Conservation (phyloP, 2,329 filamentous ascomycete species). For the Ophiognomonia clavigignenti-juglandacearum region DNA sequence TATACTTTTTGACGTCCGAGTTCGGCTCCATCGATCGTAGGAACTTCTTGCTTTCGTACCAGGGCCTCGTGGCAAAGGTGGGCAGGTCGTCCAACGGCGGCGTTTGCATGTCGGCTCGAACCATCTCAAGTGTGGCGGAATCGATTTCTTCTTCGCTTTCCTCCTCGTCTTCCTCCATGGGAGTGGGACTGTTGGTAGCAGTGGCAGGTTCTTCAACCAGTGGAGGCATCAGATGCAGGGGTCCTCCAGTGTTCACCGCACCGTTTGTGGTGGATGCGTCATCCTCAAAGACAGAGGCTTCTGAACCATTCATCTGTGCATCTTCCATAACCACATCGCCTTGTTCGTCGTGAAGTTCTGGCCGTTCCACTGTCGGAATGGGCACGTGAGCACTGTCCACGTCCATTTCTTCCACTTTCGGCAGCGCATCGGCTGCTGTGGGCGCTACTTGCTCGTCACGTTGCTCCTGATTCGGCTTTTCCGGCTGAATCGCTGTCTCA, state of each 20-base stretch:
- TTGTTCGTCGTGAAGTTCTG: constrained; percentile 17
- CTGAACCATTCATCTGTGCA: constrained; percentile 15
- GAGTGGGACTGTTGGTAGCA: constrained; percentile 41
- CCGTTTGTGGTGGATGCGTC: constrained; percentile 14
- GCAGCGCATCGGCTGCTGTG: constrained; percentile 21
- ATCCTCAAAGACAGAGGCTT: constrained; percentile 2
- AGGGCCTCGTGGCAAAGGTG: constrained; percentile 38
- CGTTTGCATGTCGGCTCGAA: constrained; percentile 48
- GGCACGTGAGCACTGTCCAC: constrained; percentile 27
- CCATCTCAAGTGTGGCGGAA: constrained; percentile 42
- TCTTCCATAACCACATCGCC: constrained; percentile 34
- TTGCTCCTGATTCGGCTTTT: constrained; percentile 12
- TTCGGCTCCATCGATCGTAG: constrained; percentile 36
- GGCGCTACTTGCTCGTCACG: constrained; percentile 9
- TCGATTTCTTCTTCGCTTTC: constrained; percentile 52
- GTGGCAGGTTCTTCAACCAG: constrained; percentile 17
- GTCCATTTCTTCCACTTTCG: constrained; percentile 39
- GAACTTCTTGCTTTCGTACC: constrained; percentile 43
- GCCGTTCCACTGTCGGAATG: constrained; percentile 20
- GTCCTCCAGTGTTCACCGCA: constrained; percentile 19
- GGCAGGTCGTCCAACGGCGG: constrained; percentile 52
- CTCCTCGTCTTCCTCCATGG: constrained; percentile 45
- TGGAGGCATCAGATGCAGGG: constrained; percentile 14
- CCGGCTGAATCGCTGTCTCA: background rate
- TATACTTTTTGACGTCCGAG: constrained; percentile 37